Percentiles rank a stretch among this genome's conserved stretches.
Evolutionary conservation across 2,329 filamentous ascomycete species (phyloP).

Genomic region (Aplosporella prunicola): DNA sequence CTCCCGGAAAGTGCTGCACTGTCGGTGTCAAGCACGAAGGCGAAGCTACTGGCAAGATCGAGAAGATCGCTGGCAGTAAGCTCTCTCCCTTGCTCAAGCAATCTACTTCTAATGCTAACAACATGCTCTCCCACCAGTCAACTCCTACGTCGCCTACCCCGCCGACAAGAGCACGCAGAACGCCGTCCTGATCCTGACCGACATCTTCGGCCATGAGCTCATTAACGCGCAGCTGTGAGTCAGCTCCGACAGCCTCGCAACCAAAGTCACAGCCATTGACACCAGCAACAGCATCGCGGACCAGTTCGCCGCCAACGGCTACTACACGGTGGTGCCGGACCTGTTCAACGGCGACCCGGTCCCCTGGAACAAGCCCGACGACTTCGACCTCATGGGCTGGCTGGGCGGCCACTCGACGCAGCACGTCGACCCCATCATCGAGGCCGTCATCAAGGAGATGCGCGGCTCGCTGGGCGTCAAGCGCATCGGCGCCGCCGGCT

Average conservation of each 20-base stretch:
- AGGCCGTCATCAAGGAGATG: conserved; percentile 38
- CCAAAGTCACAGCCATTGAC: background rate
- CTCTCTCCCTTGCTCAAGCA: background rate
- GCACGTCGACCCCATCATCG: conserved; percentile 45
- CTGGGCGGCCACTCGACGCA: conserved; percentile 33
- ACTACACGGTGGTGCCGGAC: conserved; percentile 60
- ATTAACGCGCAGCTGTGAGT: conserved; percentile 39
- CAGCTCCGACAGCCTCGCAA: conserved; percentile 1
- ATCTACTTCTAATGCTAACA: background rate
- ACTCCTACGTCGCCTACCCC: conserved; percentile 48
- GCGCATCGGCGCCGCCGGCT: conserved; percentile 38
- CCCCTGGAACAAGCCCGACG: conserved; percentile 41
- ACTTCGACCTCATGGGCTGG: conserved; percentile 44
- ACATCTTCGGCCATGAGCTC: conserved; percentile 50
- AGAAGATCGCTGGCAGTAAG: conserved; percentile 38
- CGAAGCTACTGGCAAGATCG: conserved; percentile 37
- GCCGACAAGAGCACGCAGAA: conserved; percentile 43
- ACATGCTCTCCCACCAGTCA: conserved; percentile 36
- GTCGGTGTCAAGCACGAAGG: conserved; percentile 45
- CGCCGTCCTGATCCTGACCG: conserved; percentile 48
- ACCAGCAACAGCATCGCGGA: conserved; percentile 51
- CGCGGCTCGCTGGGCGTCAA: conserved; percentile 39
- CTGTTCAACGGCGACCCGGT: conserved; percentile 59
- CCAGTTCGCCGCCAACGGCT: conserved; percentile 64
- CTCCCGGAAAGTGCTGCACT: conserved; percentile 40